Evolutionary conservation across 192 early-diverging fungal species (phyloP), one percentile per base, ranked within the genome.

Genomic region (Nowakowskiella sp.): DNA sequence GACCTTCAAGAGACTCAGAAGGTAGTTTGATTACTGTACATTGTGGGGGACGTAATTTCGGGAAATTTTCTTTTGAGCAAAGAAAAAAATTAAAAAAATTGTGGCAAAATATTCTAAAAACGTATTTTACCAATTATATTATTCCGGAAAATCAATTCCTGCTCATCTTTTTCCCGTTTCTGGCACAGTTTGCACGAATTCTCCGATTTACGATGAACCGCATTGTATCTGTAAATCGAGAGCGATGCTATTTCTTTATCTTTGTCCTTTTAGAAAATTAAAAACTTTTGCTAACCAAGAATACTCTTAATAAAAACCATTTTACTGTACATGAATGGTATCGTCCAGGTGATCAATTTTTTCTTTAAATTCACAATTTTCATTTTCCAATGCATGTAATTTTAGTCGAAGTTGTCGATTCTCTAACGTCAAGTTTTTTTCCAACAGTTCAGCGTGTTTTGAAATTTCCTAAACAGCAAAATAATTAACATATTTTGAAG

Each of bases 221-320:
- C 78, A 46, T 78, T 78, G 65, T 76, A 72, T 7, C 75, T 62
- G 55, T 81, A 78, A 7, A 81, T 81, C 25, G 77, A 77, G 8
- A 81, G 51, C 1, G 74, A 77, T 4, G 72, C 67, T 29, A 81
- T 78, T 44, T 70, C 67, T 43, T 79, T 78, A 22, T 81, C 78
- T 44, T 55, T 73, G 13, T 81, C 78, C 76, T 81, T 9, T 16
- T 10, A 47, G 10, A 47, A 10, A 16, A 10, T 10, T n/a, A n/a
- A n/a, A n/a, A 42, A 10, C 5, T 7, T 31, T 1, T 22, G 46
- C 30, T 7, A 6, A 43, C 22, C 51, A 23, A 7, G 6, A 51
- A 51, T n/a, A 9, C 53, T 50, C 21, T 51, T 36, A 6, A 13
- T 25, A 6, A 42, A 22, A 50, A 5, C 22, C 44, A 8, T 10